Evolutionary conservation across 2,329 filamentous ascomycete genomes (phyloP).

Genomic region (Fusarium armeniacum): DNA sequence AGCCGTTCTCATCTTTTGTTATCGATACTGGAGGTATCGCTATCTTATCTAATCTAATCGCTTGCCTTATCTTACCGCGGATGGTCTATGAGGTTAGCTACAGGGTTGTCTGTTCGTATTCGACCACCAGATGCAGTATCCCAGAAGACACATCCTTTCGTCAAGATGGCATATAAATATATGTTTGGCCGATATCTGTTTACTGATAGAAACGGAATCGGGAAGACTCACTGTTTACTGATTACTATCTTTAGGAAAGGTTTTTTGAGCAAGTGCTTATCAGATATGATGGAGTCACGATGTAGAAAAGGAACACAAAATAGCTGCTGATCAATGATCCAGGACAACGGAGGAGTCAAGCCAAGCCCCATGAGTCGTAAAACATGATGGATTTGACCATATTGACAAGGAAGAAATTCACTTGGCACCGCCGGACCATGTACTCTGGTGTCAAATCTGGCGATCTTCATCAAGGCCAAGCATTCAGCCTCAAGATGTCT

Average conservation of each 20-base stretch:
- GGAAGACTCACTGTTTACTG: no score
- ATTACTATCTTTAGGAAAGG: no score
- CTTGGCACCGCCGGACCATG: fast-evolving
- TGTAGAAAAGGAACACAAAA: no score
- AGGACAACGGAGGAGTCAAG: no score
- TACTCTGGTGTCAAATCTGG: neutral
- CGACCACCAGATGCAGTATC: neutral
- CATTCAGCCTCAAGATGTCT: neutral
- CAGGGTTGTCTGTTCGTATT: neutral
- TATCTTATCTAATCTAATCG: neutral
- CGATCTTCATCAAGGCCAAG: neutral
- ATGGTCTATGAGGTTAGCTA: neutral
- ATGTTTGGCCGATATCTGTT: no score
- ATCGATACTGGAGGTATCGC: neutral
- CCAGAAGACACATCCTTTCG: neutral
- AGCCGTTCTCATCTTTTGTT: neutral
- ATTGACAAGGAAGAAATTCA: neutral
- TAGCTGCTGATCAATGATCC: no score
- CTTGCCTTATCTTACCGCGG: neutral
- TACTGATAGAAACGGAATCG: no score
- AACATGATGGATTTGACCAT: neutral
- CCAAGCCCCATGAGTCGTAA: neutral
- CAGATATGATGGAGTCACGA: no score
- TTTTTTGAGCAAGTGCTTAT: no score
- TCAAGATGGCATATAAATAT: neutral